Percentiles rank a stretch among this genome's conserved stretches.
Evolutionary conservation across 192 early-diverging fungal genomes (phyloP).

Genomic region (Dimargaris cristalligena): DNA sequence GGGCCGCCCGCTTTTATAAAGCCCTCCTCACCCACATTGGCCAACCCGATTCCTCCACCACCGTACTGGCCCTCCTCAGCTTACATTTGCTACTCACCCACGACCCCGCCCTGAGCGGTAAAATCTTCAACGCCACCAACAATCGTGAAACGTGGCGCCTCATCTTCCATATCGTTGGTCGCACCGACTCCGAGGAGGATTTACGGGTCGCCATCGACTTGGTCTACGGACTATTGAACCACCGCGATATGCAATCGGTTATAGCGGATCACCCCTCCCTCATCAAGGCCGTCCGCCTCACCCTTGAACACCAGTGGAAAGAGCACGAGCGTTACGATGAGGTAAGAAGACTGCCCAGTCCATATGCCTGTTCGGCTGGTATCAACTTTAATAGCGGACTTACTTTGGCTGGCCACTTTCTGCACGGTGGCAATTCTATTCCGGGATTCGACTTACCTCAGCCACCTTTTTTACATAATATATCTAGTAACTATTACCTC

Average conservation of each 20-base stretch:
- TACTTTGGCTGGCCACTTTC: too few relatives aligned
- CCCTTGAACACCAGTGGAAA: neutral
- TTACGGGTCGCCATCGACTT: neutral
- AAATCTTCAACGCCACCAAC: slow-evolving; percentile 2
- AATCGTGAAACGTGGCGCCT: neutral
- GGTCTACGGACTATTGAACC: neutral
- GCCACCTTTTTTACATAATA: too few relatives aligned
- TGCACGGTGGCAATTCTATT: too few relatives aligned
- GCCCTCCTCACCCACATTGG: neutral
- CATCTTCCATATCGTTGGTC: neutral
- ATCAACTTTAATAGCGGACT: too few relatives aligned
- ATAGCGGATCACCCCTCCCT: neutral
- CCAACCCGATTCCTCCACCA: neutral
- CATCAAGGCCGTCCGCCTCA: neutral
- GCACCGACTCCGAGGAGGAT: neutral
- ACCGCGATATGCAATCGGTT: neutral
- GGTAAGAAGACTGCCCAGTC: too few relatives aligned
- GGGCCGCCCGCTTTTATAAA: neutral
- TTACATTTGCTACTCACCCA: neutral
- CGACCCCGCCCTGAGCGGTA: neutral
- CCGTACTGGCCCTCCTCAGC: neutral
- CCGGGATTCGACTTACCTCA: too few relatives aligned
- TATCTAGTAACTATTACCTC: too few relatives aligned
- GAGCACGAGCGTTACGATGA: neutral
- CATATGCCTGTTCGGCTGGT: too few relatives aligned